Evolutionary conservation across 306 rosid genomes (phyloP), one percentile per base, ranked within the genome.

Genomic region (Acacia acuminata): DNA sequence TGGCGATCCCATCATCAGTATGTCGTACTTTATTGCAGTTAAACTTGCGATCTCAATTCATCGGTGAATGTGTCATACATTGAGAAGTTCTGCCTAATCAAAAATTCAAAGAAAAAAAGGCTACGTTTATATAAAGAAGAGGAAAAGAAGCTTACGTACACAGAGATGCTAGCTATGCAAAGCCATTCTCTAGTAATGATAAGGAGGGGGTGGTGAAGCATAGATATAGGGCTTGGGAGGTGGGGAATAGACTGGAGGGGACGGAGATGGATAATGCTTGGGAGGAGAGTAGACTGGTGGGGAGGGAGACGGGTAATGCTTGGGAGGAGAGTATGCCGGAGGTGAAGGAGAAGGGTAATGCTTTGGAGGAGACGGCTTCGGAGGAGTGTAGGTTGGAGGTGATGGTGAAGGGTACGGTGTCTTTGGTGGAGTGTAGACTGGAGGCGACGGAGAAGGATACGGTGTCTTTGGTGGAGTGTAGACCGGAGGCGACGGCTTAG

Each of bases 161-260:
- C 2, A 2, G n/a, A 64, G 89, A 71, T 75, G 48, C 4, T 11
- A 51, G 63, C 63, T 64, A 32, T n/a, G 16, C 20, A 25, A 66
- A 64, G n/a, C 66, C 38, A 58, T 67, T 78, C 11, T 88, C 92
- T 91, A 91, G 85, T 84, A 68, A 82, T 89, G 85, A 86, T 90
- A 75, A 16, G 92, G 92, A 25, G 96, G 93, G 73, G 96, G 92
- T 20, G 92, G 93, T 68, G 92, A 89, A 20, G 88, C 32, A 42
- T 89, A 89, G 82, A 67, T 16, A 77, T 88, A 61, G 36, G 67
- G 68, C 19, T 11, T 63, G 40, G 12, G 67, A 61, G 71, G 45
- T 36, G 68, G 68, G 9, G 66, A 10, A 10, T 58, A 58, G 66
- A 60, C 27, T 5, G 64, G 64, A 0, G 64, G 22, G 0, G 24